Conservation (phyloP, 1,139 yeast species). For the Williopsis jadinii region DNA sequence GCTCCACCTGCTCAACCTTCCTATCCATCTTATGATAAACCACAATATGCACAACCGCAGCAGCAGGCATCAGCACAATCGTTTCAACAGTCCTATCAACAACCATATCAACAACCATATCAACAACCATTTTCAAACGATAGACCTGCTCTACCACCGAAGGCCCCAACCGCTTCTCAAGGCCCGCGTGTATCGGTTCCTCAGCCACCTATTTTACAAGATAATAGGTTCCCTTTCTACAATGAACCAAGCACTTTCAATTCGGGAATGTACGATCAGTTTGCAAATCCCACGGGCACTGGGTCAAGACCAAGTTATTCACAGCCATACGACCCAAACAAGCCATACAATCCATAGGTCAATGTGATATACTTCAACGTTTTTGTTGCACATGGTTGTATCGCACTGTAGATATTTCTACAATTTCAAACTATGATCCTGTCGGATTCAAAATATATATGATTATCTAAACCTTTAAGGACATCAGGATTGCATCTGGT, state of each 20-base stretch:
- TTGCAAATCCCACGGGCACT: not conserved
- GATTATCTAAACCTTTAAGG: conserved; percentile 24
- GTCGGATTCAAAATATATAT: not conserved
- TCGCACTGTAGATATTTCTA: too few relatives aligned
- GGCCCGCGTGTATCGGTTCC: too few relatives aligned
- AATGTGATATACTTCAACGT: not conserved
- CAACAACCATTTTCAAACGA: conserved; percentile 4
- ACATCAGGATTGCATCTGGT: conserved; percentile 38
- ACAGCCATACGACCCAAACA: conserved; percentile 16
- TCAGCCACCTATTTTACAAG: not conserved
- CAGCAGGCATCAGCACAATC: not conserved
- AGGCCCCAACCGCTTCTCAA: not conserved
- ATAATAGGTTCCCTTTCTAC: conserved; percentile 2
- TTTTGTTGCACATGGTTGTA: not conserved
- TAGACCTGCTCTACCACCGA: conserved; percentile 5
- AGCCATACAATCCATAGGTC: conserved; percentile 1
- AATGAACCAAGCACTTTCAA: conserved; percentile 1
- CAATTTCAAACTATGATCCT: not conserved
- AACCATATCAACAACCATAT: conserved; percentile 1
- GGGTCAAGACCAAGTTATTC: conserved; percentile 5
- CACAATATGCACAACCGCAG: not conserved
- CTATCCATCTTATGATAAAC: not conserved
- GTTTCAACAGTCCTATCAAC: not conserved
- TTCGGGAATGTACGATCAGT: conserved; percentile 3
- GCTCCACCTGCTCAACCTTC: too few relatives aligned